Percentiles rank a stretch among this genome's conserved stretches.
phyloP scores from a whole-genome alignment of 306 rosid species.

The Casuarina equisetifolia region DNA sequence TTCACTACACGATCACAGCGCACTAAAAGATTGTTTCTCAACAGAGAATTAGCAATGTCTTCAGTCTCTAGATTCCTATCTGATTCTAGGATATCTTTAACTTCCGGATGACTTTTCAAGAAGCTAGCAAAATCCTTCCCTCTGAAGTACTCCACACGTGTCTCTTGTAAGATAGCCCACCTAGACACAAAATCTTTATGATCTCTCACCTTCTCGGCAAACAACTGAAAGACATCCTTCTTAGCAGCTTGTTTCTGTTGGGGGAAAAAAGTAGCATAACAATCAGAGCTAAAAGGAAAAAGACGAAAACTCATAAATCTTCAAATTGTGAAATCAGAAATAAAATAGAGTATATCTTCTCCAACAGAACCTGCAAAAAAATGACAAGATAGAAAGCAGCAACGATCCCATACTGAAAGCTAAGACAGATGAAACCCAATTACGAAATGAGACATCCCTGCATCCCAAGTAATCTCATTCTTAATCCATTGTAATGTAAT shows the following conservation, averaged over 20 bases:
- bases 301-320: neutral
- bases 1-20: conserved; percentile 97
- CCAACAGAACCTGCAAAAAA: neutral
- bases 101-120: conserved; percentile 76
- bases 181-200: conserved; percentile 83
- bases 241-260: conserved; percentile 75
- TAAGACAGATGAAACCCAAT: neutral
- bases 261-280: conserved; percentile 18
- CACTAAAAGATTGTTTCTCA: conserved; percentile 76
- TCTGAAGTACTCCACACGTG: conserved; percentile 90
- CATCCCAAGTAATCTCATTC: neutral
- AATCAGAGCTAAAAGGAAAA: conserved; percentile 9
- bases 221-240: conserved; percentile 82
- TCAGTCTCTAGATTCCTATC: conserved; percentile 75
- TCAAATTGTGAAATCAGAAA: neutral
- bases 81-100: conserved; percentile 75
- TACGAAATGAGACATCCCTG: neutral
- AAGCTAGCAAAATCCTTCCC: conserved; percentile 90
- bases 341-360: conserved; percentile 11
- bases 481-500: neutral
- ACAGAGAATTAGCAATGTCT: conserved; percentile 68
- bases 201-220: conserved; percentile 97
- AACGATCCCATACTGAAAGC: neutral
- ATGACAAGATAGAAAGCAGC: conserved; percentile 5
- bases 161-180: conserved; percentile 98